Evolutionary conservation across 2,329 filamentous ascomycete species (phyloP).

Genomic region (Chaetomiaceae sp.): DNA sequence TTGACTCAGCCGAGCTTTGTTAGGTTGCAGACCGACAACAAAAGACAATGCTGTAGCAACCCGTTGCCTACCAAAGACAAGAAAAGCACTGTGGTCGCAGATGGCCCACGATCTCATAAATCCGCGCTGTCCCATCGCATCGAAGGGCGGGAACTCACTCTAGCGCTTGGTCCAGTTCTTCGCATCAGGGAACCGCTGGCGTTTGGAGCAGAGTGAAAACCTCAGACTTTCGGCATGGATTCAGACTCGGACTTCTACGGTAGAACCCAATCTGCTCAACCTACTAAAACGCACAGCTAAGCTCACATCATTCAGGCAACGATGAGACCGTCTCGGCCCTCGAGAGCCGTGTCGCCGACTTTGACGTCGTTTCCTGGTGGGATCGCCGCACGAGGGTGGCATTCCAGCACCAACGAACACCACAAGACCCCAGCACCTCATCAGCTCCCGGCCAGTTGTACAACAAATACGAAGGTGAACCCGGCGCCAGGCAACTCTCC

Average conservation of each 20-base stretch:
- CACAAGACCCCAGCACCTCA: neutral
- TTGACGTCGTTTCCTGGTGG: slow-evolving; percentile 49
- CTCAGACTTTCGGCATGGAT: slow-evolving; percentile 29
- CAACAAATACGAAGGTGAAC: slow-evolving; percentile 53
- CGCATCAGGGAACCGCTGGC: too few relatives aligned
- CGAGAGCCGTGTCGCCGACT: slow-evolving; percentile 43
- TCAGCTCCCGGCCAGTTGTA: slow-evolving; percentile 32
- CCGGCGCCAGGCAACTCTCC: slow-evolving; percentile 50
- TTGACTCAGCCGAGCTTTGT: too few relatives aligned
- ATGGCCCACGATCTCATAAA: too few relatives aligned
- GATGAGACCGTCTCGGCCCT: slow-evolving; percentile 42
- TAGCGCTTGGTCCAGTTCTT: too few relatives aligned
- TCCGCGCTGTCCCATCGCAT: too few relatives aligned
- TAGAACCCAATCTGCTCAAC: slow-evolving; percentile 24
- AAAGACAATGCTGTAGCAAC: too few relatives aligned
- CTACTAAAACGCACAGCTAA: neutral
- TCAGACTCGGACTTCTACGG: slow-evolving; percentile 53
- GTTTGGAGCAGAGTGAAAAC: neutral
- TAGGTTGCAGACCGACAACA: too few relatives aligned
- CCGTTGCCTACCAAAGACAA: too few relatives aligned
- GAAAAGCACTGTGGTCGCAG: too few relatives aligned
- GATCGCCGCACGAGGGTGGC: slow-evolving; percentile 17
- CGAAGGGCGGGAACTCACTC: too few relatives aligned
- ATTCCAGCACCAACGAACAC: neutral
- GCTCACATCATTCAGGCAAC: slow-evolving; percentile 42